A percentile compares a stretch with the other conserved stretches of the same genome.
Evolutionary conservation across 352 stramenopile genomes (phyloP).

Genomic region (Phytophthora meadii): DNA sequence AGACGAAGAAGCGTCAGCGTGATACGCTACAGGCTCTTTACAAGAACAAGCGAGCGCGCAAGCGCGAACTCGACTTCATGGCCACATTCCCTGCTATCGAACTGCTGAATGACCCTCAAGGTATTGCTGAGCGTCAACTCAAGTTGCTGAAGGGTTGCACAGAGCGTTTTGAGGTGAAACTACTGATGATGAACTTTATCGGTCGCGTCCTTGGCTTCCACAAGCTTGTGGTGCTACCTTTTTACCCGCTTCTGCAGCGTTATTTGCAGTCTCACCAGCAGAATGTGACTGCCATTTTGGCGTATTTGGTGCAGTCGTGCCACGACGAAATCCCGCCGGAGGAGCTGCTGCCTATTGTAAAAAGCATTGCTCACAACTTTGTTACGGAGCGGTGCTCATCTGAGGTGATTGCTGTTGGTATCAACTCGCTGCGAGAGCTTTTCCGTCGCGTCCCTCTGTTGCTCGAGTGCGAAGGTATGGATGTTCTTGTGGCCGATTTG

Average conservation of each 20-base stretch:
- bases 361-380: constrained; percentile 98
- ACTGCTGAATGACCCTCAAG: constrained; percentile 97
- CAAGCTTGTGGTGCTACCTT: constrained; percentile 95
- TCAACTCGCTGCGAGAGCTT: constrained; percentile 97
- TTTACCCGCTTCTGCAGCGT: constrained; percentile 97
- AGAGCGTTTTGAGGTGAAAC: constrained; percentile 93
- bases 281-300: constrained; percentile 95
- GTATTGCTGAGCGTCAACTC: constrained; percentile 94
- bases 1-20: constrained; percentile 93
- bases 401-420: constrained; percentile 98
- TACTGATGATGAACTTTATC: constrained; percentile 99
- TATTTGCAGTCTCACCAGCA: constrained; percentile 91
- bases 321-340: constrained; percentile 98
- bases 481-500: constrained; percentile 92
- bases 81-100: constrained; percentile 97
- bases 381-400: constrained; percentile 96
- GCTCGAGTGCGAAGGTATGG: constrained; percentile 93
- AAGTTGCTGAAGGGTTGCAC: constrained; percentile 91
- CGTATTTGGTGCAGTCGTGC: constrained; percentile 97
- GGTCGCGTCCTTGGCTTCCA: constrained; percentile 97
- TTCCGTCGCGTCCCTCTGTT: constrained; percentile 94
- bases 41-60: constrained; percentile 92
- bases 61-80: constrained; percentile 77
- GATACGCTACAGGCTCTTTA: constrained; percentile 87
- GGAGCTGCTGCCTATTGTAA: constrained; percentile 96